Conservation (phyloP, 2,329 filamentous ascomycete genomes). For the Penicillium expansum region DNA sequence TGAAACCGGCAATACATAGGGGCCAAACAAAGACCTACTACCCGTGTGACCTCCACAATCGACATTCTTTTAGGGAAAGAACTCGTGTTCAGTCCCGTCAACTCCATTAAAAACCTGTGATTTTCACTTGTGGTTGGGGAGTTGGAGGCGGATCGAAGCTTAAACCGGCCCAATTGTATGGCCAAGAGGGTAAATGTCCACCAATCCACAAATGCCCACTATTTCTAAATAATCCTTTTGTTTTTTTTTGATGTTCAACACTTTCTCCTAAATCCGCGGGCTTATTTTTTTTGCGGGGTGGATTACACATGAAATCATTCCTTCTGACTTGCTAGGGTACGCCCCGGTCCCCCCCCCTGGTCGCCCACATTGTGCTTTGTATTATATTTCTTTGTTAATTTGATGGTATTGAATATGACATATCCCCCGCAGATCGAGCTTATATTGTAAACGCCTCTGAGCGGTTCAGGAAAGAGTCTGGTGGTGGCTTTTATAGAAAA, state of each 20-base stretch:
- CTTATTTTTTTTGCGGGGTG: constrained; percentile 1
- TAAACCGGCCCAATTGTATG: too few species aligned
- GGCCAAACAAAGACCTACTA: too few species aligned
- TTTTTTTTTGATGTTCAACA: too few species aligned
- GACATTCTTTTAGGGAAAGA: too few species aligned
- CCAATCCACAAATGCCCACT: constrained; percentile 4
- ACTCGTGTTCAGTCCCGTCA: neutral
- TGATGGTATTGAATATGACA: neutral
- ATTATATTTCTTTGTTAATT: neutral
- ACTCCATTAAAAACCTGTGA: neutral
- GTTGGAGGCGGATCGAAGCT: constrained; percentile 12
- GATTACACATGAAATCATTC: neutral
- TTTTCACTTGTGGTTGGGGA: neutral
- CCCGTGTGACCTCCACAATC: too few species aligned
- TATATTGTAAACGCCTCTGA: neutral
- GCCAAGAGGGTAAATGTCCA: neutral
- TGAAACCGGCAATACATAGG: too few species aligned
- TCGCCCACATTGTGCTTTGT: neutral
- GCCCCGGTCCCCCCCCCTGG: neutral
- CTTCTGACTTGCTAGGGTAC: neutral
- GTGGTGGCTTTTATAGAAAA: neutral
- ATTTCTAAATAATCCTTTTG: constrained; percentile 6
- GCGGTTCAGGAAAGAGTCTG: neutral
- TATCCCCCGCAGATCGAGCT: neutral
- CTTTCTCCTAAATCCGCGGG: neutral